Percentiles rank a stretch among this genome's conserved stretches.
Evolutionary conservation across 2,329 filamentous ascomycete genomes (phyloP).

Genomic region (Calonectria ilicicola): DNA sequence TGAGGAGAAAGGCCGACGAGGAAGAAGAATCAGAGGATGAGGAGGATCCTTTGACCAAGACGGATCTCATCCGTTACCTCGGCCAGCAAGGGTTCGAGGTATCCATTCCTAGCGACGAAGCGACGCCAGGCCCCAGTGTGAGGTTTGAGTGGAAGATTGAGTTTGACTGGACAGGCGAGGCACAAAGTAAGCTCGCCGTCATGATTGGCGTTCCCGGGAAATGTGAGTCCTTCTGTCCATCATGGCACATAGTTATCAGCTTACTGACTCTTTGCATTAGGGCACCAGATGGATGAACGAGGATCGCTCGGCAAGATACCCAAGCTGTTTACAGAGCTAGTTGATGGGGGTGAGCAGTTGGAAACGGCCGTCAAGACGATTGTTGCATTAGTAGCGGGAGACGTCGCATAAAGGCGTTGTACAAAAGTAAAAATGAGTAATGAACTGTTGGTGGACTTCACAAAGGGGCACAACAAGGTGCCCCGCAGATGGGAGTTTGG

Average conservation of each 20-base stretch:
- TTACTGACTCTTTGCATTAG: constrained; percentile 51
- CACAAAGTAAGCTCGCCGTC: constrained; percentile 67
- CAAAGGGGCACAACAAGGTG: neutral
- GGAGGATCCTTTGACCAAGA: constrained; percentile 31
- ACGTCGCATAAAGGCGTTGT: constrained; percentile 38
- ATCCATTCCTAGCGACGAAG: constrained; percentile 48
- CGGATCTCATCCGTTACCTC: constrained; percentile 65
- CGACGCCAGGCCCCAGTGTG: constrained; percentile 54
- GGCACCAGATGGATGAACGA: constrained; percentile 70
- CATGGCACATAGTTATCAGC: neutral
- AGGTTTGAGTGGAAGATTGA: constrained; percentile 72
- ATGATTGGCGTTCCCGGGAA: constrained; percentile 68
- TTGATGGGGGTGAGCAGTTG: constrained; percentile 66
- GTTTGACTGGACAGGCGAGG: constrained; percentile 82
- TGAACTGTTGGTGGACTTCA: neutral
- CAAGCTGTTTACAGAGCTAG: constrained; percentile 69
- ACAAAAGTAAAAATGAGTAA: neutral
- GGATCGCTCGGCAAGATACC: constrained; percentile 69
- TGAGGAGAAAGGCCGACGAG: constrained; percentile 35
- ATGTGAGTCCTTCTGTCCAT: constrained; percentile 67
- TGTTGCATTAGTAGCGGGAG: constrained; percentile 69
- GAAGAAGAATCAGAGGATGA: constrained; percentile 29
- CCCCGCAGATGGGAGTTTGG: neutral
- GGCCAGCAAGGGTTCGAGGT: constrained; percentile 64
- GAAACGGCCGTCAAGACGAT: constrained; percentile 69